A percentile compares a stretch with the other conserved stretches of the same genome.
Evolutionary conservation across 2,329 filamentous ascomycete genomes (phyloP).

Genomic region (Phaeoacremonium minimum): DNA sequence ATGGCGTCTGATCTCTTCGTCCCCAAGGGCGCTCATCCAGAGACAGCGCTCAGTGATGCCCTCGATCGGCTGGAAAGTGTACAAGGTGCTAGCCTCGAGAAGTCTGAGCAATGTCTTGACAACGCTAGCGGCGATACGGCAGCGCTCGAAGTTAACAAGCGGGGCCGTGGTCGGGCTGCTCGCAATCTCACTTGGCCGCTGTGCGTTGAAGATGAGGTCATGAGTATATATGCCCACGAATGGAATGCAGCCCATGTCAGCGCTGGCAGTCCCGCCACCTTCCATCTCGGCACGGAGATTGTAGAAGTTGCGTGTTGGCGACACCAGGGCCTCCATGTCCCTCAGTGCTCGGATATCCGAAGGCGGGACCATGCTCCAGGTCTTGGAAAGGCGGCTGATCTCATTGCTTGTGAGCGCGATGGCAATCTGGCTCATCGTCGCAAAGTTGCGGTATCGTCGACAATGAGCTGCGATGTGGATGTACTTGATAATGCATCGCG

Average conservation of each 20-base stretch:
- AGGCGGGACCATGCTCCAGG: conserved; percentile 67
- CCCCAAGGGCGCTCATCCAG: conserved; percentile 76
- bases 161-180: conserved; percentile 62
- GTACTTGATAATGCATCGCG: conserved; percentile 72
- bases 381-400: conserved; percentile 61
- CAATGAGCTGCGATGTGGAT: conserved; percentile 79
- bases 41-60: conserved; percentile 75
- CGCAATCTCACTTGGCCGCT: conserved; percentile 71
- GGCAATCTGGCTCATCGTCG: conserved; percentile 76
- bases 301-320: conserved; percentile 74
- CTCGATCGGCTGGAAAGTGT: conserved; percentile 69
- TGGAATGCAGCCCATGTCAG: conserved; percentile 72
- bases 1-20: conserved; percentile 65
- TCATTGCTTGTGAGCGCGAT: conserved; percentile 74
- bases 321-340: conserved; percentile 68
- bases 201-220: conserved; percentile 76
- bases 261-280: conserved; percentile 41
- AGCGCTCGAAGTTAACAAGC: conserved; percentile 79
- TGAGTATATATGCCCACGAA: conserved; percentile 83
- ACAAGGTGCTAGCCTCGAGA: conserved; percentile 74
- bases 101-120: conserved; percentile 76
- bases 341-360: conserved; percentile 62
- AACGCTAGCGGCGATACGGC: conserved; percentile 69
- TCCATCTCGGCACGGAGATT: conserved; percentile 79
- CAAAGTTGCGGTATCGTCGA: conserved; percentile 74